Percentiles rank a stretch among this genome's conserved stretches.
Evolutionary conservation across 2,329 filamentous ascomycete genomes (phyloP).

Genomic region (Endocalyx cinctus): DNA sequence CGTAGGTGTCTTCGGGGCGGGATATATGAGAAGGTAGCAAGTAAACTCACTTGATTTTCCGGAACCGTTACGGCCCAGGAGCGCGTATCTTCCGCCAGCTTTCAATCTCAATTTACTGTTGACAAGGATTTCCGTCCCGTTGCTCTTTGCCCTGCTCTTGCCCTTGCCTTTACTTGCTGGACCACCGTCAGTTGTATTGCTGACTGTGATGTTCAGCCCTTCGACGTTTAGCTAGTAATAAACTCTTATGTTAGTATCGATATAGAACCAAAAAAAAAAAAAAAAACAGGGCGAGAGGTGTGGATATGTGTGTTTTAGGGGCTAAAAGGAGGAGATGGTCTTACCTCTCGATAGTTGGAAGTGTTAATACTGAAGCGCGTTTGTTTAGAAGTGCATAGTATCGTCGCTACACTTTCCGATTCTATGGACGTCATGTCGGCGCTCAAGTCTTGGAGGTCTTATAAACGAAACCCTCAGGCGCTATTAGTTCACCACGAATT

Average conservation of each 20-base stretch:
- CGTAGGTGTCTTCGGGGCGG: too few relatives aligned
- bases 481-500: too few relatives aligned
- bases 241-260: not conserved
- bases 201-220: slow-evolving; percentile 65
- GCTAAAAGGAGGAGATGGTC: not conserved
- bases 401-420: slow-evolving; percentile 46
- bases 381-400: slow-evolving; percentile 62
- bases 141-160: slow-evolving; percentile 46
- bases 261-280: too few relatives aligned
- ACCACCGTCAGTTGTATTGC: slow-evolving; percentile 30
- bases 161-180: slow-evolving; percentile 32
- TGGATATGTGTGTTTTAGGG: not conserved
- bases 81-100: slow-evolving; percentile 68
- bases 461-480: too few relatives aligned
- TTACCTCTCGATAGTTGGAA: slow-evolving; percentile 53
- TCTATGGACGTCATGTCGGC: slow-evolving; percentile 42
- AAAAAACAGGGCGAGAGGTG: too few relatives aligned
- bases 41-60: slow-evolving; percentile 68
- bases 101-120: slow-evolving; percentile 69
- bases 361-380: slow-evolving; percentile 59
- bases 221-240: slow-evolving; percentile 67
- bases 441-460: too few relatives aligned
- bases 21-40: not conserved
- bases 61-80: slow-evolving; percentile 75
- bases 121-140: slow-evolving; percentile 62